A percentile compares a stretch with the other conserved stretches of the same genome.
These are phyloP conservation scores for Aspergillus ruber DNA, from an alignment of 2,329 filamentous ascomycete genomes.

Conservation along the genomic window DNA sequence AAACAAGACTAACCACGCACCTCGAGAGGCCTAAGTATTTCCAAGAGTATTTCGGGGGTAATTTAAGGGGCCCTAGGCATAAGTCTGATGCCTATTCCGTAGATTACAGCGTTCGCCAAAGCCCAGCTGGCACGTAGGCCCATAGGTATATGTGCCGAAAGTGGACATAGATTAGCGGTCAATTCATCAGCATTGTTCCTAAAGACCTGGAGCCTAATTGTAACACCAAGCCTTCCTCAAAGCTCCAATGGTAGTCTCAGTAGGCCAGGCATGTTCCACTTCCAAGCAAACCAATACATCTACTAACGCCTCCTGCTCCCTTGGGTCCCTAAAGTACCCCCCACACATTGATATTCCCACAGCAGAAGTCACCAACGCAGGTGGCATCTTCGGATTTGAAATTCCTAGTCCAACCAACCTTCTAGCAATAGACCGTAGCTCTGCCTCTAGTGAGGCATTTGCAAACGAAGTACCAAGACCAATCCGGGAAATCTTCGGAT, in stretches of 20 bases:
- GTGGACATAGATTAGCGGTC: too few relatives aligned
- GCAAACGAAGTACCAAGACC: slow-evolving; percentile 25
- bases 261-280: slow-evolving; percentile 49
- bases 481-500: slow-evolving; percentile 47
- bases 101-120: too few relatives aligned
- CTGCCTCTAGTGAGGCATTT: slow-evolving; percentile 11
- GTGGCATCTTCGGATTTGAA: slow-evolving; percentile 40
- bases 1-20: not conserved
- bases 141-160: too few relatives aligned
- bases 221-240: slow-evolving; percentile 48
- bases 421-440: slow-evolving; percentile 41
- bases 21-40: too few relatives aligned
- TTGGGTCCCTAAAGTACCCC: slow-evolving; percentile 43
- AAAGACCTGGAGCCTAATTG: too few relatives aligned
- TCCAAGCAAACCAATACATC: slow-evolving; percentile 39
- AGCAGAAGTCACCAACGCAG: slow-evolving; percentile 43
- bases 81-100: too few relatives aligned
- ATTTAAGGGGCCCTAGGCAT: too few relatives aligned
- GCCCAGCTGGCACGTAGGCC: too few relatives aligned
- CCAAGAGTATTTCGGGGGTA: too few relatives aligned
- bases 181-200: too few relatives aligned
- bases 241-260: slow-evolving; percentile 41
- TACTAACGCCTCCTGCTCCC: slow-evolving; percentile 46
- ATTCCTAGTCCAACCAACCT: slow-evolving; percentile 54
- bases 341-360: slow-evolving; percentile 53